Base-by-base conservation (phyloP, 1,284 basidiomycete genomes). In the Irpex sp. region DNA sequence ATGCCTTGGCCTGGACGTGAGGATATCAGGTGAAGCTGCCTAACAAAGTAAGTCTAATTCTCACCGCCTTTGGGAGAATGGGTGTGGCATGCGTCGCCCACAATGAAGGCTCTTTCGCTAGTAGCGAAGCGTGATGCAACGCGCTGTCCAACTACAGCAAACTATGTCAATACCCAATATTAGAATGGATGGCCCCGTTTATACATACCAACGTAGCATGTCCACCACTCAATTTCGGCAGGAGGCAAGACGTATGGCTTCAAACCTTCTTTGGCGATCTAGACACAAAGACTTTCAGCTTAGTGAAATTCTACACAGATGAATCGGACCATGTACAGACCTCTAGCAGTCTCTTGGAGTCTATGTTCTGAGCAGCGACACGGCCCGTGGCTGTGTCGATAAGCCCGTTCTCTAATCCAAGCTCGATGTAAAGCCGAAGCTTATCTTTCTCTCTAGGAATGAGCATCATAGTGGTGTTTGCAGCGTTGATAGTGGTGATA, bases 11-110 rank as follows among this genome's bases (percentile, higher is more conserved):
- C 89, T 27, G 27, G 27, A 27, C 27, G 4, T 27, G 27, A 27
- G 4, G 27, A 27, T 27, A 27, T 27, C 27, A 27, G 27, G 27
- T 27, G 4, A 27, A 27, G 27, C 27, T 27, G 27, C 27, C 27
- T 27, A 27, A 27, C 27, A n/a, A 27, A 27, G 27, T 27, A 27
- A 27, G 27, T 60, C 2, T 11, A 27, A 5, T 2, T 89, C 76
- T 89, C 82, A 87, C 92, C 88, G 5, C 86, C 87, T 75, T 89
- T 96, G 0, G 95, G 95, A 0, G 93, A 95, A 81, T 96, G 95
- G 0, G 95, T 96, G 77, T 96, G 95, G 76, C 91, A 94, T 1
- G 92, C 92, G 80, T 94, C 93, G 1, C 94, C 94, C 1, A 90
- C 92, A 71, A 96, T 95, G 80, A 96, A 96, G 2, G 95, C 86